Evolutionary conservation across 1,284 basidiomycete species (phyloP).

Genomic region (Ganoderma sp.): DNA sequence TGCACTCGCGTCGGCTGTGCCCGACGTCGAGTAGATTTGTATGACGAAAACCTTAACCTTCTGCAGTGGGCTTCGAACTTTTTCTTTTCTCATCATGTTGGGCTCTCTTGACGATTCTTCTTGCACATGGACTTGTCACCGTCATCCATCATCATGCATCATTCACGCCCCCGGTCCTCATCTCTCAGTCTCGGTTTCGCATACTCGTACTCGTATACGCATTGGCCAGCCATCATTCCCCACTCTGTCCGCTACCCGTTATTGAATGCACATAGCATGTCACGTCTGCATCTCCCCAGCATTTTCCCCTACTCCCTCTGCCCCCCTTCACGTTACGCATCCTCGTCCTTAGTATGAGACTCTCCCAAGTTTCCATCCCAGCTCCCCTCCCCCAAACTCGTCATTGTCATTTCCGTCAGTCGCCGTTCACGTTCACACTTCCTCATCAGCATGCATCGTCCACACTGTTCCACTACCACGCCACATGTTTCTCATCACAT

Average conservation of each 20-base stretch:
- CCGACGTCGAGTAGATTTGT: conserved; percentile 29
- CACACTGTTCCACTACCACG: conserved; percentile 27
- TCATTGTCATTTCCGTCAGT: conserved; percentile 3
- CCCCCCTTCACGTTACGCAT: conserved; percentile 4
- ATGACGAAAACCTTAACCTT: conserved; percentile 36
- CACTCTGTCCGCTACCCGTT: conserved; percentile 1
- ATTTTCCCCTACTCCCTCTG: conserved; percentile 9
- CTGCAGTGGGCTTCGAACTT: conserved; percentile 33
- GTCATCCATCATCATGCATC: conserved; percentile 36
- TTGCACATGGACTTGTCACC: conserved; percentile 38
- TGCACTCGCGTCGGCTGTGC: conserved; percentile 5
- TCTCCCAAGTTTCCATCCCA: conserved; percentile 6
- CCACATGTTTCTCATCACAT: conserved; percentile 21
- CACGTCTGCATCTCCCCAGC: conserved; percentile 13
- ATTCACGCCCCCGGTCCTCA: conserved; percentile 18
- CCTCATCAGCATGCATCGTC: conserved; percentile 27
- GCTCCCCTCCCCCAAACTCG: not conserved
- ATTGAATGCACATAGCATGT: conserved; percentile 11
- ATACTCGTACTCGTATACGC: conserved; percentile 15
- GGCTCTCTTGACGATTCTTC: conserved; percentile 32
- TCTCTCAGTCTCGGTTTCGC: conserved; percentile 20
- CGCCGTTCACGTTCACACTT: conserved; percentile 17
- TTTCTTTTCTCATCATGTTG: conserved; percentile 26
- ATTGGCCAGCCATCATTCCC: conserved; percentile 1
- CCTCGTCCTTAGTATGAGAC: conserved; percentile 8